Conservation (phyloP, 768 basidiomycete genomes). For the Butyriboletus loyo region DNA sequence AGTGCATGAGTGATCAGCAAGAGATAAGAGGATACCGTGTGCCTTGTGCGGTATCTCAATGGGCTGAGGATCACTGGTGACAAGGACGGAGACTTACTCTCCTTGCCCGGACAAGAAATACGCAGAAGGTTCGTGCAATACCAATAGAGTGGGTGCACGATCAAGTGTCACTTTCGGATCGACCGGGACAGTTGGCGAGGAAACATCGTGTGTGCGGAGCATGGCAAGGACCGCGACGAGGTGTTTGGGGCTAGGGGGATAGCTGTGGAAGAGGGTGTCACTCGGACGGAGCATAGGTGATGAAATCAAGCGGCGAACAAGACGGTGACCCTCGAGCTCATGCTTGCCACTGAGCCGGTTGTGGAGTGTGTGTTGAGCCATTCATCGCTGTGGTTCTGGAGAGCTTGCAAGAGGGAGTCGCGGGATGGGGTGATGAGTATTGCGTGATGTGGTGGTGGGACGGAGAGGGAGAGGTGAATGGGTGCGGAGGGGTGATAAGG, state of each 20-base stretch:
- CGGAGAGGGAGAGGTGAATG: conserved; percentile 60
- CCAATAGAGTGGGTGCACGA: conserved; percentile 47
- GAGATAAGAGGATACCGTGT: conserved; percentile 50
- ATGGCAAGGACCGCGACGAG: conserved; percentile 50
- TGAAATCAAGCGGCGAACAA: conserved; percentile 44
- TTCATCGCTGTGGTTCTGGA: conserved; percentile 51
- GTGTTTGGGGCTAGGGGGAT: conserved; percentile 60
- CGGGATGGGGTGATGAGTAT: conserved; percentile 57
- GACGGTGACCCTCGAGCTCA: conserved; percentile 46
- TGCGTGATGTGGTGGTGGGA: conserved; percentile 31
- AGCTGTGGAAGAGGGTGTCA: conserved; percentile 39
- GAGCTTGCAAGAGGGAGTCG: conserved; percentile 36
- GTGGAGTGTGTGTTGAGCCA: conserved; percentile 37
- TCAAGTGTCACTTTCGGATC: conserved; percentile 35
- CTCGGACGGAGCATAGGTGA: background rate
- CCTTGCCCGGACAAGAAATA: conserved; percentile 42
- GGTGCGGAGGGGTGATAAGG: conserved; percentile 65
- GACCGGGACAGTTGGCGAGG: conserved; percentile 19
- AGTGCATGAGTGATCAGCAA: conserved; percentile 47
- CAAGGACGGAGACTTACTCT: conserved; percentile 18
- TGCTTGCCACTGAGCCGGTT: conserved; percentile 33
- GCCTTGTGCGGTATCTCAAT: conserved; percentile 17
- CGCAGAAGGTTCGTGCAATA: conserved; percentile 58
- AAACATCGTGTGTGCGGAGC: conserved; percentile 35
- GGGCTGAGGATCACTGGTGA: background rate